Percentiles rank a stretch among this genome's conserved stretches.
Evolutionary conservation across 2,329 filamentous ascomycete genomes (phyloP).

Genomic region (Fusarium nematophilum): DNA sequence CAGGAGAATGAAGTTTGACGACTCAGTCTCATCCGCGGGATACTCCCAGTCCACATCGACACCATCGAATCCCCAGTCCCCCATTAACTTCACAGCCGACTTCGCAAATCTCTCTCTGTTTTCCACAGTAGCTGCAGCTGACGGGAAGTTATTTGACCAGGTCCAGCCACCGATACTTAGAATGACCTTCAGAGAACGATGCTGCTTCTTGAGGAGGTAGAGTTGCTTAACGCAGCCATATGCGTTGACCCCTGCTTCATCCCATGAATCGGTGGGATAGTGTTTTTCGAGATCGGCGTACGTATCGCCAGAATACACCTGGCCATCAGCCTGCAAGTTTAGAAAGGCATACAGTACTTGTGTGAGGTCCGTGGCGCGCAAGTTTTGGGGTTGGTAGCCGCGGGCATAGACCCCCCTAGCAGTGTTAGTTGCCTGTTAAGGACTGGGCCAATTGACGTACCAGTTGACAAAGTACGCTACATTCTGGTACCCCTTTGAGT

Average conservation of each 20-base stretch:
- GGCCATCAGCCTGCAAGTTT: slow-evolving; percentile 76
- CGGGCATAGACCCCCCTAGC: slow-evolving; percentile 79
- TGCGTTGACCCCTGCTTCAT: slow-evolving; percentile 73
- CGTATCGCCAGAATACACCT: slow-evolving; percentile 59
- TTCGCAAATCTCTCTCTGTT: slow-evolving; percentile 75
- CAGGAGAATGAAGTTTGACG: slow-evolving; percentile 54
- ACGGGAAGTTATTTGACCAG: slow-evolving; percentile 78
- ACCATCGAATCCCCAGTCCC: slow-evolving; percentile 72
- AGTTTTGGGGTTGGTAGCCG: slow-evolving; percentile 76
- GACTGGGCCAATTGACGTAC: background rate
- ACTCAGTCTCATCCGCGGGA: slow-evolving; percentile 49
- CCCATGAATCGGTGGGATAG: slow-evolving; percentile 49
- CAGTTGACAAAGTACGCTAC: slow-evolving; percentile 34
- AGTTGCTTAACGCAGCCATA: slow-evolving; percentile 85
- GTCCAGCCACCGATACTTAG: slow-evolving; percentile 88
- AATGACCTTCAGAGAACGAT: slow-evolving; percentile 80
- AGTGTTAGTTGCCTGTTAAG: too few relatives aligned
- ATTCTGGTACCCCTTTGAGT: slow-evolving; percentile 18
- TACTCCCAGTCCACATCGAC: slow-evolving; percentile 57
- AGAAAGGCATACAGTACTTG: slow-evolving; percentile 85
- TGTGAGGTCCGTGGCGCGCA: slow-evolving; percentile 76
- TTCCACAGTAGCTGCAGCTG: slow-evolving; percentile 69
- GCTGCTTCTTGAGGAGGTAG: slow-evolving; percentile 77
- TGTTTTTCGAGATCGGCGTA: slow-evolving; percentile 37
- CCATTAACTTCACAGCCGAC: slow-evolving; percentile 74